Evolutionary conservation across 768 basidiomycete species (phyloP).

Genomic region (Suillus americanus): DNA sequence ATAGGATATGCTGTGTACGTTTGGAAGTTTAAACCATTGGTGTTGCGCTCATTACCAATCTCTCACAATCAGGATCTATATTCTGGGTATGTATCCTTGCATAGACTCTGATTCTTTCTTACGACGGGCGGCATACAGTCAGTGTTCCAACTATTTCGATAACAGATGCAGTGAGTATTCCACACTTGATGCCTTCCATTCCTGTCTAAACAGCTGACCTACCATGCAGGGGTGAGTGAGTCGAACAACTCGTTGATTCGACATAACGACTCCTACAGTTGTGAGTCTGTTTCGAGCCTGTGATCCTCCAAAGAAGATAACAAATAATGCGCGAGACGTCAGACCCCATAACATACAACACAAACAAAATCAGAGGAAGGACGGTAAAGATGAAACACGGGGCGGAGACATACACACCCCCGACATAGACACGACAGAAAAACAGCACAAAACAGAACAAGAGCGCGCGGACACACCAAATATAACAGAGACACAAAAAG

Average conservation of each 20-base stretch:
- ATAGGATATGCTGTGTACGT: not conserved
- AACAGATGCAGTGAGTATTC: not conserved
- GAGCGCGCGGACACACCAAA: too few relatives aligned
- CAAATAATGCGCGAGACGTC: too few relatives aligned
- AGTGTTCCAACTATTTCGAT: not conserved
- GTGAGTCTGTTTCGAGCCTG: not conserved
- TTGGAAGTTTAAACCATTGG: not conserved
- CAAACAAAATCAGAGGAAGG: too few relatives aligned
- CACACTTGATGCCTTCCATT: not conserved
- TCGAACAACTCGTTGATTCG: not conserved
- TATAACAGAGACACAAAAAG: too few relatives aligned
- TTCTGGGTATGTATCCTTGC: not conserved
- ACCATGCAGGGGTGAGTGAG: not conserved
- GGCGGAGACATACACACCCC: too few relatives aligned
- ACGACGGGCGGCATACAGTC: too few relatives aligned
- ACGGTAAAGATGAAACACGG: too few relatives aligned
- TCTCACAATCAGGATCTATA: not conserved
- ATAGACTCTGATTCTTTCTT: too few relatives aligned
- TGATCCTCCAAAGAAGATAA: not conserved
- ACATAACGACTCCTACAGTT: not conserved
- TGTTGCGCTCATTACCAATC: not conserved
- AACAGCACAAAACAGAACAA: too few relatives aligned
- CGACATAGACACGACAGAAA: too few relatives aligned
- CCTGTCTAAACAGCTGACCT: not conserved
- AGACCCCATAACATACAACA: too few relatives aligned